A percentile compares a stretch with the other conserved stretches of the same genome.
phyloP scores from a whole-genome alignment of 2,329 filamentous ascomycete species.

The Didymella glomerata region DNA sequence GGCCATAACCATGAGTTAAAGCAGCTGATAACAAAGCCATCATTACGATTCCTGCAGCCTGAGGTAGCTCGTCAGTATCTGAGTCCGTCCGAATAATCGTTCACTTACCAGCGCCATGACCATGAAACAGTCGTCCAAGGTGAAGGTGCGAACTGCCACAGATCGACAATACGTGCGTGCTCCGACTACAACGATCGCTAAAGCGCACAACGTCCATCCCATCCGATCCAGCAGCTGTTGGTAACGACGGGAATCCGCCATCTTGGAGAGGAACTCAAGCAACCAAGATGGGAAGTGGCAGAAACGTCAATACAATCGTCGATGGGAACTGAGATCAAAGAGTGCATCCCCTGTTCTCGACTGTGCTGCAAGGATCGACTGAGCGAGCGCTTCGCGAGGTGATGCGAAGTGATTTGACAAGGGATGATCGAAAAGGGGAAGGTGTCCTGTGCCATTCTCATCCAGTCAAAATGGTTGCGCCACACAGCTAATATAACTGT shows the following conservation, averaged over 20 bases:
- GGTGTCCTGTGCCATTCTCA: not conserved
- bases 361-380: not conserved
- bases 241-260: not conserved
- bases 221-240: not conserved
- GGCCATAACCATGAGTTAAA: not conserved
- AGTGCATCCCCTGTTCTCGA: not conserved
- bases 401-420: not conserved
- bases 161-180: not conserved
- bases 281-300: not conserved
- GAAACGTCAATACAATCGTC: not conserved
- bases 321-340: not conserved
- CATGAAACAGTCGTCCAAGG: constrained; percentile 5
- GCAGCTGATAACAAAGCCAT: constrained; percentile 1
- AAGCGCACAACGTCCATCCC: not conserved
- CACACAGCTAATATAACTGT: not conserved
- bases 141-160: not conserved
- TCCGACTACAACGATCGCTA: not conserved
- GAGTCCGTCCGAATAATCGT: not conserved
- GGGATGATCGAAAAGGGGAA: not conserved
- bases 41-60: constrained; percentile 1
- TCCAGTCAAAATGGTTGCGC: not conserved
- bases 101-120: constrained; percentile 4
- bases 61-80: not conserved
- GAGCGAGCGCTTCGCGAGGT: not conserved
- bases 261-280: not conserved